Conservation (phyloP, 1,284 basidiomycete genomes). For the Heterobasidion occidentale region DNA sequence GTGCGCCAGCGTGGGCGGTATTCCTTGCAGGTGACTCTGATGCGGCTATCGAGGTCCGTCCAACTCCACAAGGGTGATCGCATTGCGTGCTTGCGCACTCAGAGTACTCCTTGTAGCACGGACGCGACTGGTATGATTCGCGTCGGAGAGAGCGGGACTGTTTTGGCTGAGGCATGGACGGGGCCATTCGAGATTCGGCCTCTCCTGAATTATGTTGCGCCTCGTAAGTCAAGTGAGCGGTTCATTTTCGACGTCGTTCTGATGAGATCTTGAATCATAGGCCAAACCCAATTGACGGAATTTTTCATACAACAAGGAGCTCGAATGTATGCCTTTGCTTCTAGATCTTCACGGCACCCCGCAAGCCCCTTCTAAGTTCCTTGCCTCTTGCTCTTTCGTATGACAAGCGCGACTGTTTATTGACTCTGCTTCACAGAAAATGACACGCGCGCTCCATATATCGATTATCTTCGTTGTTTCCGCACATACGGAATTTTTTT, state of each 20-base stretch:
- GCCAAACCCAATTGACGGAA: slow-evolving; percentile 52
- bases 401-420: neutral
- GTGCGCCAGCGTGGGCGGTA: slow-evolving; percentile 73
- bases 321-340: slow-evolving; percentile 54
- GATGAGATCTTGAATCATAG: slow-evolving; percentile 22
- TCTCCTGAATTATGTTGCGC: slow-evolving; percentile 67
- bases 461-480: neutral
- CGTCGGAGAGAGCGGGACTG: slow-evolving; percentile 42
- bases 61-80: neutral
- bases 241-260: slow-evolving; percentile 8
- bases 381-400: neutral
- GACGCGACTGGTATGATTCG: slow-evolving; percentile 42
- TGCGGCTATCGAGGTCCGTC: slow-evolving; percentile 73
- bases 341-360: slow-evolving; percentile 15
- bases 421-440: neutral
- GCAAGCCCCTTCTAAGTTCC: slow-evolving; percentile 12
- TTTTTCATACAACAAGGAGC: slow-evolving; percentile 74
- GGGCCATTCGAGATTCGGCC: slow-evolving; percentile 71
- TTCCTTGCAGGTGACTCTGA: slow-evolving; percentile 65
- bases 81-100: neutral
- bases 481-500: neutral
- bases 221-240: slow-evolving; percentile 43
- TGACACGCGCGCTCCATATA: neutral
- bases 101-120: slow-evolving; percentile 25
- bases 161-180: slow-evolving; percentile 65